phyloP scores from a whole-genome alignment of 31 red algal genomes.

The Porphyra umbilicalis region DNA sequence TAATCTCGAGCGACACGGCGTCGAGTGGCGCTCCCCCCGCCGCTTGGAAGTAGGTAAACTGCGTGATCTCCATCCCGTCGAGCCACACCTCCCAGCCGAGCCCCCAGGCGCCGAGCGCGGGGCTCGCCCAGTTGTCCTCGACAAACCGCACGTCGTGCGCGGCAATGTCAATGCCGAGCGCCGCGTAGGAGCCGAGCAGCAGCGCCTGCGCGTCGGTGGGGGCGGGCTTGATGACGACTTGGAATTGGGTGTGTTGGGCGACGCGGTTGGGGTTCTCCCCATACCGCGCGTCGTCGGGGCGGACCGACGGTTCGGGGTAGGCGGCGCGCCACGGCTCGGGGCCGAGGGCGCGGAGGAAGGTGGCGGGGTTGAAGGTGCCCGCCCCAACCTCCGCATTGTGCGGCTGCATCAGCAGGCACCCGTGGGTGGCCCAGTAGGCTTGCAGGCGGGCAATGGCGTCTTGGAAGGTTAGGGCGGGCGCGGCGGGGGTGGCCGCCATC shows the following conservation, averaged over 20 bases:
- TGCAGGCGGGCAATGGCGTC: constrained; percentile 80
- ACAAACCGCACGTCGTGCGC: constrained; percentile 94
- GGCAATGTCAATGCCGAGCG: constrained; percentile 82
- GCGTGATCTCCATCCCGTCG: constrained; percentile 96
- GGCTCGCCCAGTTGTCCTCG: constrained; percentile 98
- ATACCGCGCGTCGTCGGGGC: constrained; percentile 96
- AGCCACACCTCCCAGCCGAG: constrained; percentile 99
- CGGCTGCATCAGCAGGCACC: constrained; percentile 90
- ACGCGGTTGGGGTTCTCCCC: constrained; percentile 96
- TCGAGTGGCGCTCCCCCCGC: constrained; percentile 77
- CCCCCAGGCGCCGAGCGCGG: constrained; percentile 95
- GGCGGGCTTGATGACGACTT: constrained; percentile 94
- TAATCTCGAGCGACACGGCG: constrained; percentile 88
- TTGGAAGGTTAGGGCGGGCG: constrained; percentile 67
- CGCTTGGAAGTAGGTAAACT: constrained; percentile 98
- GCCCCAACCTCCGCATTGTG: constrained; percentile 94
- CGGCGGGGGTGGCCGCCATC: neutral
- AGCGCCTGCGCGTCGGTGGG: constrained; percentile 85
- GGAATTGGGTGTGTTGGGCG: constrained; percentile 96
- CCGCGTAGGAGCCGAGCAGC: constrained; percentile 78
- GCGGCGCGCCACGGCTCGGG: constrained; percentile 96
- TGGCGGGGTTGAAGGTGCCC: constrained; percentile 98
- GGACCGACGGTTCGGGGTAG: constrained; percentile 93
- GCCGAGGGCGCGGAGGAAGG: constrained; percentile 91
- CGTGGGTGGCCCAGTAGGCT: constrained; percentile 74